A percentile compares a stretch with the other conserved stretches of the same genome.
Evolutionary conservation across 2,329 filamentous ascomycete species (phyloP).

Genomic region (Graphiopsis chlorocephala): DNA sequence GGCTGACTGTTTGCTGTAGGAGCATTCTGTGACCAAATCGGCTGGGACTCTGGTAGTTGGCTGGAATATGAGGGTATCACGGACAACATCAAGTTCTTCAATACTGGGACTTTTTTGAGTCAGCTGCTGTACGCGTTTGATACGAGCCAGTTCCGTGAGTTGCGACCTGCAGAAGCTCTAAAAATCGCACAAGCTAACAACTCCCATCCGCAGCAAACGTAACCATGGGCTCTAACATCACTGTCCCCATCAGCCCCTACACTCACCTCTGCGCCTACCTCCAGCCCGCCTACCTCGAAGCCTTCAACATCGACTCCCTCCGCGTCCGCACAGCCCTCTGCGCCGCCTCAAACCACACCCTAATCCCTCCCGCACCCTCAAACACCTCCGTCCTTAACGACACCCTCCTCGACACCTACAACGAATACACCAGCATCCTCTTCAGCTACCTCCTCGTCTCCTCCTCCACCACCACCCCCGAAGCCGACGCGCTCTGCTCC

Average conservation of each 20-base stretch:
- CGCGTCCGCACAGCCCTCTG: slow-evolving; percentile 24
- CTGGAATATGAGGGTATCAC: not conserved
- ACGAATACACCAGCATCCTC: slow-evolving; percentile 21
- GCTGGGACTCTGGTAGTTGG: not conserved
- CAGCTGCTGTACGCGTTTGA: slow-evolving; percentile 26
- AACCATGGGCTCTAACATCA: not conserved
- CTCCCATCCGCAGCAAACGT: not conserved
- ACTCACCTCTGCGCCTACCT: slow-evolving; percentile 29
- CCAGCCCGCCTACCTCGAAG: slow-evolving; percentile 22
- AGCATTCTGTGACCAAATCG: slow-evolving; percentile 9
- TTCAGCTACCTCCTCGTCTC: slow-evolving; percentile 23
- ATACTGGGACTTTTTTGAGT: slow-evolving; percentile 26
- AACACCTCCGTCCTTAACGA: not conserved
- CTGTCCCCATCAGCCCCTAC: slow-evolving; percentile 18
- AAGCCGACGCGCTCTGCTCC: slow-evolving; percentile 21
- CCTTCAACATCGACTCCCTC: slow-evolving; percentile 24
- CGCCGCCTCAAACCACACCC: slow-evolving; percentile 5
- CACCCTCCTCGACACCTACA: slow-evolving; percentile 15
- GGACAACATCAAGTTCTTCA: slow-evolving; percentile 14
- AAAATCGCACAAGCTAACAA: not conserved
- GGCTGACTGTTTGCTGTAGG: not conserved
- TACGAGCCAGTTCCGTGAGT: slow-evolving; percentile 4
- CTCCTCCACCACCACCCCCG: slow-evolving; percentile 17
- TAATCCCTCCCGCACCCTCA: not conserved
- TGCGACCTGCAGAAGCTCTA: not conserved